Percentiles rank a stretch among this genome's conserved stretches.
These are phyloP conservation scores for Parasitella parasitica DNA, from an alignment of 371 early-diverging fungal species.

Conservation along the genomic window DNA sequence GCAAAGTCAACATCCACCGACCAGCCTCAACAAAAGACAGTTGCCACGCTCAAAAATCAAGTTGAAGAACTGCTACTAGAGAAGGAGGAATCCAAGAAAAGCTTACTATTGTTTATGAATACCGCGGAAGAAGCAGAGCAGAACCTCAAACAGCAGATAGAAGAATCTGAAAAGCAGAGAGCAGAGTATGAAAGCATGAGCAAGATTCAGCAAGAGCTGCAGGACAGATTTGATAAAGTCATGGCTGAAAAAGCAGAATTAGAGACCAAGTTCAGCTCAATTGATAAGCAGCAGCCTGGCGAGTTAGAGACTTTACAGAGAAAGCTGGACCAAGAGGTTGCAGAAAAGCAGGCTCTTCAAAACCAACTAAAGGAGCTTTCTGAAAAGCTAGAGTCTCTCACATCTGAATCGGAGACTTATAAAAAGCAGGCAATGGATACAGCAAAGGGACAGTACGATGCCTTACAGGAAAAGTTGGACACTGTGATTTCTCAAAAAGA, in stretches of 20 bases:
- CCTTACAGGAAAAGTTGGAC: conserved; percentile 17
- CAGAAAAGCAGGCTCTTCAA: conserved; percentile 28
- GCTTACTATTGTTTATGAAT: conserved; percentile 38
- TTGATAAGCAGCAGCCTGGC: not conserved
- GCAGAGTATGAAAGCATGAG: not conserved
- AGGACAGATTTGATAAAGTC: not conserved
- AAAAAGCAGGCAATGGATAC: conserved; percentile 20
- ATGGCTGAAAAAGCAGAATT: not conserved
- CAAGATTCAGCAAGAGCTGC: not conserved
- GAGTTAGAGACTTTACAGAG: conserved; percentile 5
- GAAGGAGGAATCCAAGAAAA: conserved; percentile 47
- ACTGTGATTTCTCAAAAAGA: not conserved
- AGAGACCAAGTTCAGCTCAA: not conserved
- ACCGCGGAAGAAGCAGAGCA: conserved; percentile 37
- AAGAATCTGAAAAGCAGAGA: conserved; percentile 20
- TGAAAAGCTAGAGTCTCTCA: conserved; percentile 10
- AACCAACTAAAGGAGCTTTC: conserved; percentile 25
- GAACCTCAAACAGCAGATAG: conserved; percentile 28
- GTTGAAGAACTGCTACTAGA: conserved; percentile 45
- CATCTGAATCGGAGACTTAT: conserved; percentile 15
- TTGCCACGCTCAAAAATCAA: conserved; percentile 37
- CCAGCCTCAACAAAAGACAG: conserved; percentile 4
- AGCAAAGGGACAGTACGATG: conserved; percentile 16
- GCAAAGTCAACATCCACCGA: not conserved
- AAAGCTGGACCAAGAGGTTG: conserved; percentile 21